Conservation (phyloP, 257 asterid genomes). For the Sherardia arvensis region DNA sequence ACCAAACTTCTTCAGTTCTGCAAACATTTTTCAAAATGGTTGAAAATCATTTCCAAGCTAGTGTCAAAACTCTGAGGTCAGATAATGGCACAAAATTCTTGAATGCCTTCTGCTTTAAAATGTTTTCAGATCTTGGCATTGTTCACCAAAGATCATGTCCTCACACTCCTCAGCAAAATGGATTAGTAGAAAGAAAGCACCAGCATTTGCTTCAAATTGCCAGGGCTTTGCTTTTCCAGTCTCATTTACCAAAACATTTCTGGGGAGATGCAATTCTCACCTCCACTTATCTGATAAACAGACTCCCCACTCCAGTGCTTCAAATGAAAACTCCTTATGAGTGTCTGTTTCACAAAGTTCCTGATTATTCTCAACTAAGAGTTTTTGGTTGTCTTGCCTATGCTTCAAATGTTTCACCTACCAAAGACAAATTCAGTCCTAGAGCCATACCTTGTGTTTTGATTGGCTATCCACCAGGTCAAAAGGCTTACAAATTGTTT, state of each 20-base stretch:
- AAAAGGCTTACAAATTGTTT: not conserved
- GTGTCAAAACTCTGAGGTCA: not conserved
- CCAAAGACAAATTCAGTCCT: not conserved
- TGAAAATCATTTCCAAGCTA: not conserved
- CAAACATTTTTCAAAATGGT: not conserved
- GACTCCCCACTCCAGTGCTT: not conserved
- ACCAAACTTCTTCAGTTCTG: no score
- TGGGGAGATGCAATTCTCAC: not conserved
- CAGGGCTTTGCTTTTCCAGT: not conserved
- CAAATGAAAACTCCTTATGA: not conserved
- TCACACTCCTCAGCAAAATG: not conserved
- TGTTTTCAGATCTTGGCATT: not conserved
- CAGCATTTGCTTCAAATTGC: not conserved
- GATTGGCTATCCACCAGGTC: not conserved
- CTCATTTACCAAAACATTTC: not conserved
- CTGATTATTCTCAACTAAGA: not conserved
- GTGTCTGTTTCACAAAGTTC: not conserved
- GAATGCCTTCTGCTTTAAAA: not conserved
- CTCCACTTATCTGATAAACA: not conserved
- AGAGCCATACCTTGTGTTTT: not conserved
- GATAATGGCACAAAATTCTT: not conserved
- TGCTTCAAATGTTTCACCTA: not conserved
- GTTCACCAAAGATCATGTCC: not conserved
- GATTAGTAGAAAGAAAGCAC: not conserved
- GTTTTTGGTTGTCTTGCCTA: not conserved